Conservation (phyloP, 305 asterid species). For the Solanum hybrid region DNA sequence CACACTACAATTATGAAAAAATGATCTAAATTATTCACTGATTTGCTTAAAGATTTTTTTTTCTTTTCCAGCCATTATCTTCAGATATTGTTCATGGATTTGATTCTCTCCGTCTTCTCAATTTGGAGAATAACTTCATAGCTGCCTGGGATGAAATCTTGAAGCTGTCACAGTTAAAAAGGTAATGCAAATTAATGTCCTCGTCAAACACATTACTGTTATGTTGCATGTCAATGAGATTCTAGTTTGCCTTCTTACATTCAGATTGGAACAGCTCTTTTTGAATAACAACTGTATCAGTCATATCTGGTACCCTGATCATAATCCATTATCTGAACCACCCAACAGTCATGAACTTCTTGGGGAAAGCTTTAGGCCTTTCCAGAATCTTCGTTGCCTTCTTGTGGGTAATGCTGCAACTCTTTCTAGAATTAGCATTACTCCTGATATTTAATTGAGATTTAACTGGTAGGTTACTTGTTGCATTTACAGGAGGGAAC, state of each 20-base stretch:
- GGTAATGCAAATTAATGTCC: slow-evolving; percentile 31
- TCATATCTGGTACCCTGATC: slow-evolving; percentile 53
- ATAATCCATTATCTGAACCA: slow-evolving; percentile 22
- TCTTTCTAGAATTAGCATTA: neutral
- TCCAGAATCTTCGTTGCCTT: slow-evolving; percentile 56
- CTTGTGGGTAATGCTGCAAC: slow-evolving; percentile 51
- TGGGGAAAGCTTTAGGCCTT: slow-evolving; percentile 38
- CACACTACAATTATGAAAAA: neutral
- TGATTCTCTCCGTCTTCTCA: slow-evolving; percentile 58
- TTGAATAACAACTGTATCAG: slow-evolving; percentile 64
- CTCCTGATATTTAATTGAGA: slow-evolving; percentile 1
- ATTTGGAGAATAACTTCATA: slow-evolving; percentile 75
- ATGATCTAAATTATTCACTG: neutral
- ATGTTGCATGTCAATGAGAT: slow-evolving; percentile 10
- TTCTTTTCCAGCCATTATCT: slow-evolving; percentile 51
- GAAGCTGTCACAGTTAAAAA: slow-evolving; percentile 56
- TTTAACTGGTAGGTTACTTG: slow-evolving; percentile 16
- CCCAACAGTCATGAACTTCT: slow-evolving; percentile 19
- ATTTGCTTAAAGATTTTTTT: slow-evolving; percentile 8
- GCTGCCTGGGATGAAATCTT: slow-evolving; percentile 72
- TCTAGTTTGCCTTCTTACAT: slow-evolving; percentile 4
- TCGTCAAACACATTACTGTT: neutral
- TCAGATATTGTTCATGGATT: slow-evolving; percentile 58
- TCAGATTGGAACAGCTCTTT: slow-evolving; percentile 81
- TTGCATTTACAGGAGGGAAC: slow-evolving; percentile 55